Base-by-base conservation (phyloP, 805 yeast species). In the Yarrowia porcina region DNA sequence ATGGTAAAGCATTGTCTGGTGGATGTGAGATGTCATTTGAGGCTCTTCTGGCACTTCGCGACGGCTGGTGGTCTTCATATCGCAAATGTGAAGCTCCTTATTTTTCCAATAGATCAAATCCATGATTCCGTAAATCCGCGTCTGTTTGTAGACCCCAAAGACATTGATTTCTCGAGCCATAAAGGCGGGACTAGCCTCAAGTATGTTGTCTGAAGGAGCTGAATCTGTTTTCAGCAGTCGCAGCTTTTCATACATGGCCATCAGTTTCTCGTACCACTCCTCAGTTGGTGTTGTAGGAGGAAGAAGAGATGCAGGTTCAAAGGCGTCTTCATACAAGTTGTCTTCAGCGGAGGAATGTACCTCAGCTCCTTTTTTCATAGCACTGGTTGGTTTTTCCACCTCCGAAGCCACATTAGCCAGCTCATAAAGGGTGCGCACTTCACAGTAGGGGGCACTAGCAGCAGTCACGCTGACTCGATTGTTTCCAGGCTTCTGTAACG, bases 61-160 rank as follows among this genome's bases (percentile, higher is more conserved):
- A 9, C 23, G 28, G 15, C 10, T n/a, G 4, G 50, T 39, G 20
- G 61, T 56, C 15, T 56, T 56, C 61, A 56, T 56, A 11, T 56
- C 61, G 21, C 61, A 56, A 9, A 56, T 56, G 49, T 30, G 13
- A 13, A 56, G 61, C n/a, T 28, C 18, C 17, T 56, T 30, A 21
- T 56, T 23, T 13, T 30, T 28, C 61, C 61, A 56, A 39, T 56
- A 56, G 13, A 56, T 39, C 47, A 56, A 27, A 41, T 56, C 61
- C 47, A 56, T 28, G 18, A 56, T 56, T 6, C 61, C 61, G 15
- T 17, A 56, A 10, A 56, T 18, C 1, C 61, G 35, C 3, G 61
- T 56, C 7, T 56, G 39, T n/a, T 56, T 56, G 49, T 39, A 21
- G 49, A 20, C 9, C 17, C 61, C 61, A 12, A 56, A 56, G 13